Conservation (phyloP, 2,329 filamentous ascomycete genomes). For the Keithomyces neogunnii region DNA sequence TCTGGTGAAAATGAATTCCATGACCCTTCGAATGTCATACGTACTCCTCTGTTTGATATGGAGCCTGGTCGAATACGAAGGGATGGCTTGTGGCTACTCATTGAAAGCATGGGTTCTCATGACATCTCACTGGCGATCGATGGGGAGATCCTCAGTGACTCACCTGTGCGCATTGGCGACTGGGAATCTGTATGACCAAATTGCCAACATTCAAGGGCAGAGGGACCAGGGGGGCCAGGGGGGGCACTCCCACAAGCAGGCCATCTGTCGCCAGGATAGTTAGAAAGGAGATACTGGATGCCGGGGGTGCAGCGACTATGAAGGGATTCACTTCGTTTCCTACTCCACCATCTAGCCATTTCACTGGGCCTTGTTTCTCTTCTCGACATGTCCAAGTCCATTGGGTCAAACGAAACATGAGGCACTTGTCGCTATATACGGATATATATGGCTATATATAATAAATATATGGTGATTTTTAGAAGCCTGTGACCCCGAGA, state of each 20-base stretch:
- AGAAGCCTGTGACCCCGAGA: no score
- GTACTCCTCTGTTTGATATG: slow-evolving; percentile 68
- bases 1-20: slow-evolving; percentile 69
- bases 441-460: neutral
- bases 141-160: slow-evolving; percentile 44
- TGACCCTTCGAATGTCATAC: slow-evolving; percentile 56
- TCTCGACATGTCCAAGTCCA: no score
- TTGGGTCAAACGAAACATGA: neutral
- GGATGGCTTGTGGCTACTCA: slow-evolving; percentile 66
- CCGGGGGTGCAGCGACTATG: no score
- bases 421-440: neutral
- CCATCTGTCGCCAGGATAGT: no score
- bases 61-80: slow-evolving; percentile 49
- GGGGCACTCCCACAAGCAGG: no score
- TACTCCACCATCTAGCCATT: no score
- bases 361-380: no score
- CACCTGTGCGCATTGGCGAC: slow-evolving; percentile 30
- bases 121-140: slow-evolving; percentile 34
- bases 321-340: no score
- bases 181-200: slow-evolving; percentile 27
- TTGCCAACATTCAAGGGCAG: neutral
- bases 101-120: slow-evolving; percentile 66
- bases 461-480: neutral
- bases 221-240: no score
- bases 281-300: no score